Conservation (phyloP, 441 rosid genomes). For the Mallotus repandus region DNA sequence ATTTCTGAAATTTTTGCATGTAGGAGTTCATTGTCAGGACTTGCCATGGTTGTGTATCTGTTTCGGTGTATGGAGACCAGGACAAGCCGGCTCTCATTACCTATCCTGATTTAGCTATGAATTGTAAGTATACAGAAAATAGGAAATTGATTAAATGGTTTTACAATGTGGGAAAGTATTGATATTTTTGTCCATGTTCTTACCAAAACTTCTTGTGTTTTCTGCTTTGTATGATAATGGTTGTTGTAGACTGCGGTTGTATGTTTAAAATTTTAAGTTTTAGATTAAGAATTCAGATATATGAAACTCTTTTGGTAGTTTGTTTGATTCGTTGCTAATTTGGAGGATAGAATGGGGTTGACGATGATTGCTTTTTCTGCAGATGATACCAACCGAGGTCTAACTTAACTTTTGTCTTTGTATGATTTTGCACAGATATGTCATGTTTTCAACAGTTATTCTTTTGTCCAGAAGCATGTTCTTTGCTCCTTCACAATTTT, state of each 20-base stretch:
- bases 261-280: neutral
- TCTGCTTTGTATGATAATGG: neutral
- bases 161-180: neutral
- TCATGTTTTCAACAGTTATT: constrained; percentile 90
- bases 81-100: constrained; percentile 95
- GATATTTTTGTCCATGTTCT: neutral
- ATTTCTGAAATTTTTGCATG: constrained; percentile 11
- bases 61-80: constrained; percentile 83
- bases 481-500: constrained; percentile 90
- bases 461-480: constrained; percentile 88
- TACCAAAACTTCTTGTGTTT: neutral
- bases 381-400: neutral
- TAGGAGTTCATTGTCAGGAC: constrained; percentile 78
- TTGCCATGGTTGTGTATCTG: constrained; percentile 64
- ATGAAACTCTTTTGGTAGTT: neutral
- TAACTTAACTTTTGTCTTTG: constrained; percentile 10
- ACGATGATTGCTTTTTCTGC: neutral
- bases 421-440: constrained; percentile 53
- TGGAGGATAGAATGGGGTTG: neutral
- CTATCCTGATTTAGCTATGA: constrained; percentile 88
- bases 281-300: constrained; percentile 1
- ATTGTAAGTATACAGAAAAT: constrained; percentile 45
- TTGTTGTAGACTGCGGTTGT: neutral
- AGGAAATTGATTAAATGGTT: neutral
- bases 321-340: neutral